Base-by-base conservation (phyloP, 257 asterid genomes). In the Agastache rugosa region DNA sequence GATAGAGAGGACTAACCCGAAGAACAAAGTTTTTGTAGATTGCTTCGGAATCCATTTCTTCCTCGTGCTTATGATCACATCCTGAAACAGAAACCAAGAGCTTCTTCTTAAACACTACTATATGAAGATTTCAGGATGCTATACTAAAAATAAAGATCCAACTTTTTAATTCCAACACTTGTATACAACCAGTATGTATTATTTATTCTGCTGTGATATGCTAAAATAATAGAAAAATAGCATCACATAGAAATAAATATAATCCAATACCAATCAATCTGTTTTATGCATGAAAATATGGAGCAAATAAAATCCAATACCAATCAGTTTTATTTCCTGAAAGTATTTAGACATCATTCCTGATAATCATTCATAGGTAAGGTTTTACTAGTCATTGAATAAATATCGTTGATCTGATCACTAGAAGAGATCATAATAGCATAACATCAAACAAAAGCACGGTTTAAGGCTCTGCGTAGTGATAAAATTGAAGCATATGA, bases 11-110 rank as follows among this genome's bases (percentile, higher is more conserved):
- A 80, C 99, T 77, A 68, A 93, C 99, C 90, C 97, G 86, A 66
- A 91, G 97, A 61, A 95, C 96, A 72, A 95, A 95, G 39, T 87
- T 86, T 80, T 88, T 85, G 84, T 86, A 91, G 73, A 95, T 89
- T 81, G 80, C 87, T 75, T 93, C 99, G 0, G 94, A 78, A 81
- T 95, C 97, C 90, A 95, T 85, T 82, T 89, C 99, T 74, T 95
- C 96, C 83, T 88, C 96, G 16, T 95, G 99, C 79, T 89, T 92
- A 71, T 78, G 96, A 77, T 92, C 91, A 71, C 99, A 95, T 71
- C 99, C 99, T 95, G 91, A 41, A 75, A 76, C 72, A 80, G 51
- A 69, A 53, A 53, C 55, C 35, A 77, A 79, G 10, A 5, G 11
- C 3, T 56, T 25, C 58, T 71, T 55, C 62, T 71, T 50, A 25